These are phyloP conservation scores for Cinnamomum chago DNA, from an alignment of 164 flowering plant species.

Conservation along the genomic window DNA sequence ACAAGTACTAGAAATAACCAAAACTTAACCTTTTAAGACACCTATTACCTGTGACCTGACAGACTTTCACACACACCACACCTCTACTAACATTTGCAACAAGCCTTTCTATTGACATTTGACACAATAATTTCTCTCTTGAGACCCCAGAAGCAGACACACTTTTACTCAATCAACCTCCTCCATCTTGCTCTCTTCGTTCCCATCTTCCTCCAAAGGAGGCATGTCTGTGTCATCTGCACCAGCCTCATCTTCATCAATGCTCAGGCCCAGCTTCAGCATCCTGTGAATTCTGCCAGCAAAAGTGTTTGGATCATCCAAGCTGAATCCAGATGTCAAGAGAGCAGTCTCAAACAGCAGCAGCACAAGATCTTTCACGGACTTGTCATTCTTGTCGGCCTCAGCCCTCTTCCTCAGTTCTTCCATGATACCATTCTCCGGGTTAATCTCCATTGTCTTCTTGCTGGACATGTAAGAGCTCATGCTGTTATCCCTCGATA, in stretches of 20 bases:
- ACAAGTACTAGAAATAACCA: too few species aligned
- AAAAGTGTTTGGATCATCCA: conserved; percentile 57
- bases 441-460: conserved; percentile 75
- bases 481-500: conserved; percentile 58
- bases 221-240: conserved; percentile 23
- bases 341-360: conserved; percentile 60
- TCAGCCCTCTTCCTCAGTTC: conserved; percentile 67
- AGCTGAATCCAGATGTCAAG: conserved; percentile 55
- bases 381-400: conserved; percentile 58
- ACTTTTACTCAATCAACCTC: too few species aligned
- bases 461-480: conserved; percentile 62
- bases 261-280: conserved; percentile 59
- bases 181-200: too few species aligned
- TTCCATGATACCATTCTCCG: conserved; percentile 63
- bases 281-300: conserved; percentile 54
- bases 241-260: conserved; percentile 39
- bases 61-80: too few species aligned
- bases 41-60: too few species aligned
- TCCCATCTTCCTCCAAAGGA: conserved; percentile 12
- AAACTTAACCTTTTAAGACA: too few species aligned
- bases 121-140: too few species aligned
- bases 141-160: too few species aligned
- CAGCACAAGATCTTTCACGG: conserved; percentile 55
- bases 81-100: too few species aligned
- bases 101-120: too few species aligned